A percentile compares a stretch with the other conserved stretches of the same genome.
phyloP scores from a whole-genome alignment of 2,329 filamentous ascomycete genomes.

The Aspergillus aculeatus region DNA sequence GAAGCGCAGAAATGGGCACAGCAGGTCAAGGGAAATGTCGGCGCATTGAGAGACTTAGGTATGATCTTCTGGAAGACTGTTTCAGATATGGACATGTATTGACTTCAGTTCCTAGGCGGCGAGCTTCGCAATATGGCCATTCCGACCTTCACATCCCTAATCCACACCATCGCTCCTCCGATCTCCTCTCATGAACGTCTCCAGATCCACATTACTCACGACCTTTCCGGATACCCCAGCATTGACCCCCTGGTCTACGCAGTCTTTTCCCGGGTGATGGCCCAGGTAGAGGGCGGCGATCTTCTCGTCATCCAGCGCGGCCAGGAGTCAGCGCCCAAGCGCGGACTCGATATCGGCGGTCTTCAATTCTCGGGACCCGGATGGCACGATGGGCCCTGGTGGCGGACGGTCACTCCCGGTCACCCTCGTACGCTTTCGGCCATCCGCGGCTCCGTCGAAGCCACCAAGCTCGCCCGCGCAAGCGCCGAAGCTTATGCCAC shows the following conservation, averaged over 20 bases:
- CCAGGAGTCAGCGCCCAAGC: slow-evolving; percentile 73
- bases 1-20: slow-evolving; percentile 96
- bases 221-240: slow-evolving; percentile 89
- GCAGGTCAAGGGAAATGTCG: slow-evolving; percentile 86
- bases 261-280: slow-evolving; percentile 93
- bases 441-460: slow-evolving; percentile 78
- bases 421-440: slow-evolving; percentile 72
- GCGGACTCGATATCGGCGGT: slow-evolving; percentile 50
- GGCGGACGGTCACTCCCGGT: slow-evolving; percentile 63
- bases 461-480: slow-evolving; percentile 85
- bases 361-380: slow-evolving; percentile 46
- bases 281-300: slow-evolving; percentile 97
- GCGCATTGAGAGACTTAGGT: slow-evolving; percentile 73
- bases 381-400: slow-evolving; percentile 97
- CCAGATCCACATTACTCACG: slow-evolving; percentile 95
- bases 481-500: slow-evolving; percentile 82
- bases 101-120: slow-evolving; percentile 64
- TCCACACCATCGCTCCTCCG: slow-evolving; percentile 91
- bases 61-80: slow-evolving; percentile 30
- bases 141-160: slow-evolving; percentile 90
- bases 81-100: background rate
- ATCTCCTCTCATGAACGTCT: slow-evolving; percentile 96
- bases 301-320: slow-evolving; percentile 91
- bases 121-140: slow-evolving; percentile 83
- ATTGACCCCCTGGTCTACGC: slow-evolving; percentile 89